Percentiles rank a stretch among this genome's conserved stretches.
phyloP scores from a whole-genome alignment of 1,139 yeast genomes.

The Dujonia santamariae region DNA sequence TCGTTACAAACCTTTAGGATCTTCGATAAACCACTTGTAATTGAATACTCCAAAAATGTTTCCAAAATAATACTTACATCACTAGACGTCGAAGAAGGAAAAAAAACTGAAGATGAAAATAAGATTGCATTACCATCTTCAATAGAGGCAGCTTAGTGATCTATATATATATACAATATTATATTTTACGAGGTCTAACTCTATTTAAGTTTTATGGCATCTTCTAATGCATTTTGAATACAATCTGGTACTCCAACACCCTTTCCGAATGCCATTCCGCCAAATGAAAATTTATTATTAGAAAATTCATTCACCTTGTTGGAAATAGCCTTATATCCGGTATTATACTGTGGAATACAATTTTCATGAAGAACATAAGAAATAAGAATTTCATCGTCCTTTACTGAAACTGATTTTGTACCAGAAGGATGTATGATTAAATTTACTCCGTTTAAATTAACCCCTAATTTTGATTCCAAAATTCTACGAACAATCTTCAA shows the following conservation, averaged over 20 bases:
- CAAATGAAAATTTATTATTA: constrained; percentile 48
- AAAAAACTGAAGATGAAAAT: background rate
- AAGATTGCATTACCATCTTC: background rate
- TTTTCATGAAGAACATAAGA: constrained; percentile 37
- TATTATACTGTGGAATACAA: constrained; percentile 80
- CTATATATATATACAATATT: background rate
- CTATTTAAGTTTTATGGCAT: constrained; percentile 41
- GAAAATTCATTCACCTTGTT: constrained; percentile 30
- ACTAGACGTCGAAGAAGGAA: background rate
- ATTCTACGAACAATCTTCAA: constrained; percentile 3
- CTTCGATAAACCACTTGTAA: constrained; percentile 54
- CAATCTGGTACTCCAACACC: constrained; percentile 94
- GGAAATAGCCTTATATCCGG: constrained; percentile 61
- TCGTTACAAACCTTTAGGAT: constrained; percentile 47
- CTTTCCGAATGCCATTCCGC: constrained; percentile 80
- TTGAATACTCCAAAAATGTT: constrained; percentile 42
- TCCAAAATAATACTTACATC: constrained; percentile 3
- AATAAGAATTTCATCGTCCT: constrained; percentile 27
- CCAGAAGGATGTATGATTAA: background rate
- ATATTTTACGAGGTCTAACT: too few species aligned
- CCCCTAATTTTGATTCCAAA: constrained; percentile 1
- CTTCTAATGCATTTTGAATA: constrained; percentile 59
- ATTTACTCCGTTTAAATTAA: constrained; percentile 1
- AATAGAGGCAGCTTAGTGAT: background rate
- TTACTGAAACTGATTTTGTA: background rate